A percentile compares a stretch with the other conserved stretches of the same genome.
Evolutionary conservation across 2,329 filamentous ascomycete genomes (phyloP).

Genomic region (Sporothrix sp.): DNA sequence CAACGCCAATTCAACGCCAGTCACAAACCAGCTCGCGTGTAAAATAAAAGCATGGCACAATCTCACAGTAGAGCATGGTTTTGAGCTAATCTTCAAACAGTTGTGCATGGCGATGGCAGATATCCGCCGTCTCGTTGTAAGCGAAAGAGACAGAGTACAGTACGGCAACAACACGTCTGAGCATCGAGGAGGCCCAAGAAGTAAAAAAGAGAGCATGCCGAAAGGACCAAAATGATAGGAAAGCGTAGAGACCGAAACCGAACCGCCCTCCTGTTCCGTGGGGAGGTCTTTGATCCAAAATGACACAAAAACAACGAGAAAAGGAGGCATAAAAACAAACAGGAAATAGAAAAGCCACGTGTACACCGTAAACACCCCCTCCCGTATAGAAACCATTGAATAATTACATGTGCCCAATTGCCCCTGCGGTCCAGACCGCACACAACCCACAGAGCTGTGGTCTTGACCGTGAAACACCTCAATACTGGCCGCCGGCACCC

Average conservation of each 20-base stretch:
- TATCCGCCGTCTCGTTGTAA: too few species aligned
- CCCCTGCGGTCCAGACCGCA: too few species aligned
- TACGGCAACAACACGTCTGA: too few species aligned
- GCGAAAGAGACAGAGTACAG: too few species aligned
- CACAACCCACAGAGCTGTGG: too few species aligned
- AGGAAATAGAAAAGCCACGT: not conserved
- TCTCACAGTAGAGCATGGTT: too few species aligned
- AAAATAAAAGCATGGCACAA: too few species aligned
- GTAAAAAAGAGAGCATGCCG: not conserved
- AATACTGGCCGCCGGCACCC: slow-evolving; percentile 53
- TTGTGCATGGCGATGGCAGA: too few species aligned
- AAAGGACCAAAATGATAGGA: not conserved
- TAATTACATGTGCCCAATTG: not conserved
- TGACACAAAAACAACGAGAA: not conserved
- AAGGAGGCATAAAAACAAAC: not conserved
- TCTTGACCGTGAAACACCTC: not conserved
- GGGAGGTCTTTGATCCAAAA: slow-evolving; percentile 6
- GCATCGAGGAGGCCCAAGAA: not conserved
- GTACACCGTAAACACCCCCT: not conserved
- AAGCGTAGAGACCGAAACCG: not conserved
- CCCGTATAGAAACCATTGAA: not conserved
- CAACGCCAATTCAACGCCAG: too few species aligned
- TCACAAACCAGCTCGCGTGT: too few species aligned
- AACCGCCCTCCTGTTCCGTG: not conserved
- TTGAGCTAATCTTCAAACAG: too few species aligned